Base-by-base conservation (phyloP, 768 basidiomycete genomes). In the Sistotremastrum suecicum region DNA sequence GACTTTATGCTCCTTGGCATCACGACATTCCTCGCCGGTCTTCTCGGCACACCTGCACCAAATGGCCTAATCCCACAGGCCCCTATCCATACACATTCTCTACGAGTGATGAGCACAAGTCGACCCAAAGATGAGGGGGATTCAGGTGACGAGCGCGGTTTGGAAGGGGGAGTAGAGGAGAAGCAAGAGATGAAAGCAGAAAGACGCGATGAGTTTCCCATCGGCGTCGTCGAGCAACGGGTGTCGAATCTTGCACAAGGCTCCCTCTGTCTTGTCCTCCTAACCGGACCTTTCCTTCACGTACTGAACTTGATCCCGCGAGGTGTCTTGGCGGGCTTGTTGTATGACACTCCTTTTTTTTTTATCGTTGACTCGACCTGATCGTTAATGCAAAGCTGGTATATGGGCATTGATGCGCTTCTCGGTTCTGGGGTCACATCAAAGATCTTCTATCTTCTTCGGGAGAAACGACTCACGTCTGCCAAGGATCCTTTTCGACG, bases 1-100 rank as follows among this genome's bases (percentile, higher is more conserved):
- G 89, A 92, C 56, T 91, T 92, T 60, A 91, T 92, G 68, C 66
- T 95, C 6, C 74, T 97, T 7, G 92, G 92, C 2, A 65, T 91
- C 41, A 88, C 84, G 0, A 95, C 90, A 1, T 85, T 95, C 59
- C 75, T 94, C 42, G 79, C 88, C 2, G 88, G 85, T 0, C 64
- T 92, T n/a, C 67, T 91, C 6, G 87, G 87, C 11, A 59, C 90
- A 3, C 88, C 89, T 1, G 87, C 89, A 1, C 89, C 87, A 0
- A 91, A 92, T 53, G 83, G 83, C 2, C 67, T 86, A 11, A 84
- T 86, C 43, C 83, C 83, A 1, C 84, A 85, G 56, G 92, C 92
- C 1, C 92, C 91, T 1, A 84, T 92, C n/a, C 91, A 95, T 55
- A 94, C 91, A 1, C 71, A 74, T 5, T 82, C 88, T 7, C 72